These are phyloP conservation scores for Fusarium camptoceras DNA, from an alignment of 2,329 filamentous ascomycete genomes.

Conservation along the genomic window DNA sequence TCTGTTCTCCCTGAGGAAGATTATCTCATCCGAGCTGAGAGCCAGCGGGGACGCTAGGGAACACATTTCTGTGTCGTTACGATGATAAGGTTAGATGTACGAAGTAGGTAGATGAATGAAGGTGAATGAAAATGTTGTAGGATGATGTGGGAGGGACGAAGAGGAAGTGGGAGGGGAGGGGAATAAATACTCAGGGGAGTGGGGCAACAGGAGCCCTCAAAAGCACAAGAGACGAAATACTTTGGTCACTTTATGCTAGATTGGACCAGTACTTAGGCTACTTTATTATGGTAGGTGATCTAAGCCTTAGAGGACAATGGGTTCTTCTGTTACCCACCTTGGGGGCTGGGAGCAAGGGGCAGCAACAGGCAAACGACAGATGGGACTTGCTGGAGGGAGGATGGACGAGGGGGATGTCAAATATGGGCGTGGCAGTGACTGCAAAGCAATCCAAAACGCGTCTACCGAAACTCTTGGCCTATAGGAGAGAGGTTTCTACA, in stretches of 20 bases:
- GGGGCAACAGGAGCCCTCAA: not conserved
- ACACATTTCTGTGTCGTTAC: not conserved
- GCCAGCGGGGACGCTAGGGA: not conserved
- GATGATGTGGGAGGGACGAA: not conserved
- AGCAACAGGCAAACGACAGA: not conserved
- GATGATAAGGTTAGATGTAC: not conserved
- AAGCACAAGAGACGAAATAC: not conserved
- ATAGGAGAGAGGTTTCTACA: slow-evolving; percentile 1
- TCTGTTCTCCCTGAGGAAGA: not conserved
- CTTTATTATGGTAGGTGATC: no score
- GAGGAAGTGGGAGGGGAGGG: not conserved
- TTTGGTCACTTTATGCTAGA: no score
- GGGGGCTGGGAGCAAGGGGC: not conserved
- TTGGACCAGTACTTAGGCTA: no score
- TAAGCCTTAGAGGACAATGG: not conserved
- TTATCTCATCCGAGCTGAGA: not conserved
- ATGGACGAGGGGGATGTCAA: not conserved
- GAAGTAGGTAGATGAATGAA: not conserved
- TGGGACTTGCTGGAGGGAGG: not conserved
- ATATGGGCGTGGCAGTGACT: not conserved
- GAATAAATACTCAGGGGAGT: not conserved
- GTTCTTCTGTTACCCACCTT: not conserved
- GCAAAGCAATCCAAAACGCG: slow-evolving; percentile 3
- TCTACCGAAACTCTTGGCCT: not conserved
- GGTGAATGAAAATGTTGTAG: not conserved